Base-by-base conservation (phyloP, 1,284 basidiomycete species). In the Papiliotrema flavescens region DNA sequence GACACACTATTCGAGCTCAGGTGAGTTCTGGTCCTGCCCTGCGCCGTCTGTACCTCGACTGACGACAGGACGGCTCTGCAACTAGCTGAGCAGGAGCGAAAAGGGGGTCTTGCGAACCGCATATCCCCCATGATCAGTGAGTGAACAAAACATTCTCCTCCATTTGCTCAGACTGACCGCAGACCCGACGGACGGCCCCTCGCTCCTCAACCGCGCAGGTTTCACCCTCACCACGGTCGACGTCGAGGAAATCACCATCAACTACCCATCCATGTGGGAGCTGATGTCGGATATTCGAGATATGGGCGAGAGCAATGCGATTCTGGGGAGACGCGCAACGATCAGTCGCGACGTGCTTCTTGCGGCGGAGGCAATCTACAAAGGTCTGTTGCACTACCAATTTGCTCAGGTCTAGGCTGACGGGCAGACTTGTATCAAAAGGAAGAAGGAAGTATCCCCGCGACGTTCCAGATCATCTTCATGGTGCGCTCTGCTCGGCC, bases 111-210 rank as follows among this genome's bases (percentile, higher is more conserved):
- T 56, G 94, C 93, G 20, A 91, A 95, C 7, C 88, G 91, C 53
- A 79, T 98, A 32, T 97, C 92, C 2, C 96, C 96, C 0, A 98
- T 99, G 96, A 93, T 95, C 58, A 88, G 92, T 92, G n/a, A n/a
- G n/a, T n/a, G n/a, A n/a, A n/a, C n/a, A n/a, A n/a, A n/a, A 60
- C 49, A 80, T 71, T 11, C 3, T 42, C 22, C 54, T 40, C 39
- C 39, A 34, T 26, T 40, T 39, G 39, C 9, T 53, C 36, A 53
- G 40, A 13, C 22, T 47, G 22, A 40, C 20, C 20, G 1, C 56
- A 92, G 93, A 92, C 66, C 89, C 89, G 5, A 83, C 88, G 50
- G 94, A 97, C 71, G 83, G 96, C 56, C 93, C 94, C 4, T 93
- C 90, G 55, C 83, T 97, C 19, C 83, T 99, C 28, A 85, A 87